Evolutionary conservation across 306 rosid species (phyloP).

Genomic region (Ziziphus jujuba): DNA sequence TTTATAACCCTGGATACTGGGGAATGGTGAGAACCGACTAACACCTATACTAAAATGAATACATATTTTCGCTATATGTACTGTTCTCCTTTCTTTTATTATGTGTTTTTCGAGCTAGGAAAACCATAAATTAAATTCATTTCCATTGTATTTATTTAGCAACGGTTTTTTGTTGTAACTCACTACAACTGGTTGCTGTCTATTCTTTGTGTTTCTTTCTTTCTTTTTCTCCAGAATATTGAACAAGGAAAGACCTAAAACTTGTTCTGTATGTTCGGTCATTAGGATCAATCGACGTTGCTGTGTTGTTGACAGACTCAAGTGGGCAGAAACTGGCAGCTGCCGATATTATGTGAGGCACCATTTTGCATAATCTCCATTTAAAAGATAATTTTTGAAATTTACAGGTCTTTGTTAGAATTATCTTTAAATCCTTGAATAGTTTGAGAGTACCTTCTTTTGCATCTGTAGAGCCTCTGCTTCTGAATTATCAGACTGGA

Average conservation of each 20-base stretch:
- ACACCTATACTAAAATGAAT: background rate
- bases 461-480: conserved; percentile 57
- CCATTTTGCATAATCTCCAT: conserved; percentile 15
- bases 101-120: background rate
- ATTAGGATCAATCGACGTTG: conserved; percentile 52
- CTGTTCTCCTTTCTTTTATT: background rate
- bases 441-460: background rate
- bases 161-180: conserved; percentile 1
- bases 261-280: conserved; percentile 66
- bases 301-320: conserved; percentile 53
- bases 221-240: too few species aligned
- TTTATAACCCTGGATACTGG: conserved; percentile 88
- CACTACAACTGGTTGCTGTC: conserved; percentile 7
- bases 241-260: conserved; percentile 72
- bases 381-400: background rate
- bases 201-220: conserved; percentile 14
- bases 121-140: background rate
- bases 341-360: conserved; percentile 53
- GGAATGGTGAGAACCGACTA: conserved; percentile 63
- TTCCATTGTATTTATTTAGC: background rate
- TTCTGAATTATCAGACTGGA: conserved; percentile 57
- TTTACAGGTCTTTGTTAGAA: conserved; percentile 6
- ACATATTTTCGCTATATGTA: background rate
- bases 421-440: conserved; percentile 6
- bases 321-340: conserved; percentile 62